Percentiles rank a stretch among this genome's conserved stretches.
Evolutionary conservation across 441 rosid genomes (phyloP).

Genomic region (Mallotus repandus): DNA sequence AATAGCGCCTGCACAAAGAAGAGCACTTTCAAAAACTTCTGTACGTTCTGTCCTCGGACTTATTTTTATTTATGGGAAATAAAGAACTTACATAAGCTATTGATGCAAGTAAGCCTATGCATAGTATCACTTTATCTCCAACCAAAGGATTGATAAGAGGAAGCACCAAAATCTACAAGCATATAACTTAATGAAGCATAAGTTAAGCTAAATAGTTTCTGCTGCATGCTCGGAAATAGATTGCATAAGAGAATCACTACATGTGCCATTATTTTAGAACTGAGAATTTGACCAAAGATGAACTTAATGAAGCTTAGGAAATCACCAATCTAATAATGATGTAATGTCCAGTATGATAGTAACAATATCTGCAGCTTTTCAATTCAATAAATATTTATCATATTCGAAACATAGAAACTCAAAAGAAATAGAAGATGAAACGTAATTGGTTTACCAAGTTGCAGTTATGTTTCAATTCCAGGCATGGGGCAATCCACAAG

Average conservation of each 20-base stretch:
- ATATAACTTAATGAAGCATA: not conserved
- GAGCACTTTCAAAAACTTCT: not conserved
- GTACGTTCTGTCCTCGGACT: not conserved
- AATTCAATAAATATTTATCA: not conserved
- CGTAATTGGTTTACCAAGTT: too few species aligned
- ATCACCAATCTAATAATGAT: too few species aligned
- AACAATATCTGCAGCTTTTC: too few species aligned
- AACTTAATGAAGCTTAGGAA: not conserved
- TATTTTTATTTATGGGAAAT: not conserved
- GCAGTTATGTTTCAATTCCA: too few species aligned
- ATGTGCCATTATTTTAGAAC: not conserved
- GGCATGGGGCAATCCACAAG: too few species aligned
- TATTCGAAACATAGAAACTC: too few species aligned
- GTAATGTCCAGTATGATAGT: too few species aligned
- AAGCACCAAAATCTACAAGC: conserved; percentile 46
- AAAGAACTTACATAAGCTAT: conserved; percentile 54
- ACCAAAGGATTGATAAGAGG: conserved; percentile 49
- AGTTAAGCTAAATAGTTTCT: conserved; percentile 1
- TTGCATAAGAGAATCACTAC: too few species aligned
- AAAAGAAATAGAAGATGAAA: too few species aligned
- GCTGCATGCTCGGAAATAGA: too few species aligned
- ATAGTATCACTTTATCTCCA: conserved; percentile 52
- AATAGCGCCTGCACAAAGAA: conserved; percentile 39
- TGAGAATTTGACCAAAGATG: not conserved
- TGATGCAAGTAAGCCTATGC: conserved; percentile 46